phyloP scores from a whole-genome alignment of 108 stramenopile genomes.

The Epipyxis sp. region DNA sequence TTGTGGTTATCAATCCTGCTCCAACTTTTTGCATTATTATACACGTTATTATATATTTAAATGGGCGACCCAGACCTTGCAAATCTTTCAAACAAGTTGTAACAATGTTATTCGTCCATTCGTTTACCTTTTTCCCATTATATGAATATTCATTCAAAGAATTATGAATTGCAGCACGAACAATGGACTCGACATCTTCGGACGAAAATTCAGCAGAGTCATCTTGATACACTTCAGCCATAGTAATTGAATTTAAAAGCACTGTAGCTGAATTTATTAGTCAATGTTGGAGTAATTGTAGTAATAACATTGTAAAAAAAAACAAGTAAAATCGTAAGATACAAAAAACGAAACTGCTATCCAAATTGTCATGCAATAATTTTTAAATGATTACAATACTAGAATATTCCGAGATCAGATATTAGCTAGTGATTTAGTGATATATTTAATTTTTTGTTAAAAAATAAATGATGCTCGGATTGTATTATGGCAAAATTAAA shows the following conservation, averaged over 20 bases:
- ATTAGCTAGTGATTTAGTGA: too few species aligned
- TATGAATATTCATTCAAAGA: conserved; percentile 49
- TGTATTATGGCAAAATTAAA: too few species aligned
- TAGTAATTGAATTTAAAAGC: not conserved
- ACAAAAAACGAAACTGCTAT: too few species aligned
- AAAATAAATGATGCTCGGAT: too few species aligned
- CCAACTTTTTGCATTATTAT: conserved; percentile 78
- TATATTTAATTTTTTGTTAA: too few species aligned
- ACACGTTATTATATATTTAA: conserved; percentile 70
- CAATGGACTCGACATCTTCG: conserved; percentile 67
- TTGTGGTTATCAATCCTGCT: conserved; percentile 65
- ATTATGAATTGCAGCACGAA: conserved; percentile 61
- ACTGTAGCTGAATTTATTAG: too few species aligned
- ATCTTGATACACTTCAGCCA: conserved; percentile 42
- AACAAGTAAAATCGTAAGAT: too few species aligned
- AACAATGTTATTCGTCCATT: conserved; percentile 68
- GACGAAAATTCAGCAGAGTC: conserved; percentile 55
- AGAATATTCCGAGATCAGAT: too few species aligned
- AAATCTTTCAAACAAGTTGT: conserved; percentile 66
- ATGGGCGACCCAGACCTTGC: conserved; percentile 69
- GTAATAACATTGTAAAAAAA: too few species aligned
- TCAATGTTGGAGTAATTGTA: too few species aligned
- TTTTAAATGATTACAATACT: too few species aligned
- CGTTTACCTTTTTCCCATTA: conserved; percentile 63
- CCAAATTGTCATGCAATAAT: too few species aligned